Conservation (phyloP, 2,329 filamentous ascomycete species). For the Talaromyces rugulosus region DNA sequence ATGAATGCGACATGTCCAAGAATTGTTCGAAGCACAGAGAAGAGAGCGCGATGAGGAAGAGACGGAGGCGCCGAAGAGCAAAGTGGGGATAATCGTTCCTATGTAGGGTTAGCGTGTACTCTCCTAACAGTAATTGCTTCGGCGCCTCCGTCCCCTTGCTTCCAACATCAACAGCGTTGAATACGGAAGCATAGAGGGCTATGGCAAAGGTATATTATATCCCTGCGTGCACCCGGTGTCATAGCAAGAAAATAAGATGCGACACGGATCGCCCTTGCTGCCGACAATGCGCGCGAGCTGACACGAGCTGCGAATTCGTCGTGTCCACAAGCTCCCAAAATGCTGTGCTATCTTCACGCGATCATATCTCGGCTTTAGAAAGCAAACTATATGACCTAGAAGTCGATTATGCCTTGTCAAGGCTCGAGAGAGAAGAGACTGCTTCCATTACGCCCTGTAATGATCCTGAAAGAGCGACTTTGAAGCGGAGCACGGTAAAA, state of each 20-base stretch:
- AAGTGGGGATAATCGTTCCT: background rate
- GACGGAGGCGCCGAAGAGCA: background rate
- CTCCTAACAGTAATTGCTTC: background rate
- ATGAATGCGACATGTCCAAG: background rate
- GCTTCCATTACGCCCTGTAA: background rate
- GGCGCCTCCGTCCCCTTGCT: background rate
- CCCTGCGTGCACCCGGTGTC: background rate
- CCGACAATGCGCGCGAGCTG: background rate
- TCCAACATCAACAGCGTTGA: background rate
- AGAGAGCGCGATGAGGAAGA: background rate
- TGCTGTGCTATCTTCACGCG: background rate
- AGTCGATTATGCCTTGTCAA: background rate
- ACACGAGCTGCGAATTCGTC: background rate
- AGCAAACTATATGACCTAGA: background rate
- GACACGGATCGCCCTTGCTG: background rate
- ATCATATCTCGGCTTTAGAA: background rate
- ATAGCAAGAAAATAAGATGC: background rate
- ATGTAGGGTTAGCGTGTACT: background rate
- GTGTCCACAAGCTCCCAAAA: background rate
- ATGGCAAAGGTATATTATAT: background rate
- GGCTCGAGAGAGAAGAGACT: background rate
- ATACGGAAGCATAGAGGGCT: background rate
- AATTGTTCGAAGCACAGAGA: background rate
- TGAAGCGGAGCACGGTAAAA: background rate
- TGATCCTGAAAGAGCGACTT: background rate